Percentiles rank a stretch among this genome's conserved stretches.
These are phyloP conservation scores for Achlya hypogyna DNA, from an alignment of 352 stramenopile genomes.

Conservation along the genomic window DNA sequence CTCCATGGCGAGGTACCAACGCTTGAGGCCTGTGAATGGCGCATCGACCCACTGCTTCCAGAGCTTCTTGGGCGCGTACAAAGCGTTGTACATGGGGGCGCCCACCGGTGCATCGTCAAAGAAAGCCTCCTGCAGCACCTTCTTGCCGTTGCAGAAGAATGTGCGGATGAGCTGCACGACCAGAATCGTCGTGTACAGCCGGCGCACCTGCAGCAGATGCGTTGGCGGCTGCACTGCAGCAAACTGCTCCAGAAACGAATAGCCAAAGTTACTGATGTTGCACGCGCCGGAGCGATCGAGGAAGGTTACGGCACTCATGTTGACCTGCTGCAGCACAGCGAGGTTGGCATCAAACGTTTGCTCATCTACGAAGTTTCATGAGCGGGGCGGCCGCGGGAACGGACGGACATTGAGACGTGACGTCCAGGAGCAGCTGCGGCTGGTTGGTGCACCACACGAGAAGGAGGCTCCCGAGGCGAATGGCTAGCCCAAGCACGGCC, in stretches of 20 bases:
- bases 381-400: background rate
- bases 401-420: conserved; percentile 25
- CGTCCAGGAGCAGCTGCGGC: conserved; percentile 50
- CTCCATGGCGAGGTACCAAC: conserved; percentile 76
- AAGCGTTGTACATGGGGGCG: conserved; percentile 46
- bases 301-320: background rate
- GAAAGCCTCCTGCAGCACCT: conserved; percentile 41
- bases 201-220: conserved; percentile 41
- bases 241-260: conserved; percentile 47
- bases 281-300: conserved; percentile 2
- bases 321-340: background rate
- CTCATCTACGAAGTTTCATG: background rate
- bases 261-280: conserved; percentile 41
- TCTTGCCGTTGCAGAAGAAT: conserved; percentile 49
- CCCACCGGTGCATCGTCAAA: conserved; percentile 12
- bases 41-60: conserved; percentile 54
- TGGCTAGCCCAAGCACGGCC: conserved; percentile 49
- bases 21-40: conserved; percentile 60
- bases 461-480: conserved; percentile 66
- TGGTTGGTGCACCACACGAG: conserved; percentile 61
- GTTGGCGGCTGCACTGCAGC: conserved; percentile 24
- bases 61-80: conserved; percentile 70
- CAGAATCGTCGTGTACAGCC: conserved; percentile 77
- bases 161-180: conserved; percentile 75
- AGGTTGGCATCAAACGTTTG: background rate